Conservation (phyloP, 2,329 filamentous ascomycete species). For the Coniochaeta ligniaria region DNA sequence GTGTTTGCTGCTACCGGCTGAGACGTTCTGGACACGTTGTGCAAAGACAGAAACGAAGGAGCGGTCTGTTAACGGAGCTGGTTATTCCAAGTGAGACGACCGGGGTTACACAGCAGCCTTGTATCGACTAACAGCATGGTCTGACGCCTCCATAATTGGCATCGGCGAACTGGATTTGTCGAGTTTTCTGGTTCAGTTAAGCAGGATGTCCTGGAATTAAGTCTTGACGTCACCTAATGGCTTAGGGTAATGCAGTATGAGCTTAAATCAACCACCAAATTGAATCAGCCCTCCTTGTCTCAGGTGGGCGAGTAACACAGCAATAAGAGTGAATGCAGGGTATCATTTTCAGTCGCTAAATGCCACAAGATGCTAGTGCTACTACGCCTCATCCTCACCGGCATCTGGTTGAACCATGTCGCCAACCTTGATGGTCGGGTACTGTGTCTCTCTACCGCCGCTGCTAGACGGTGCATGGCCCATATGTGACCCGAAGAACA, state of each 20-base stretch:
- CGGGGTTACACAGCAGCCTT: neutral
- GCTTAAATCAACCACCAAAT: neutral
- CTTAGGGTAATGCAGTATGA: neutral
- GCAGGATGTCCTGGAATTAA: neutral
- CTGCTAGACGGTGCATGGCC: slow-evolving; percentile 29
- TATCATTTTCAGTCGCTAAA: neutral
- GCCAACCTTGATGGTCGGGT: slow-evolving; percentile 42
- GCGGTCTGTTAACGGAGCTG: neutral
- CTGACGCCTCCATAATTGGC: neutral
- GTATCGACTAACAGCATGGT: neutral
- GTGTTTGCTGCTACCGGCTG: neutral
- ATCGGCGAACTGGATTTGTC: neutral
- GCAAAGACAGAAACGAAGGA: neutral
- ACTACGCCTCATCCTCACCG: neutral
- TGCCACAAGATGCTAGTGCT: neutral
- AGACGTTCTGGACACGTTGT: neutral
- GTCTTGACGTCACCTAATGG: neutral
- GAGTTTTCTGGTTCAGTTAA: neutral
- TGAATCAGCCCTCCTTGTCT: no score
- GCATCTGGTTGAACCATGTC: slow-evolving; percentile 23
- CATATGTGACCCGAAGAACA: slow-evolving; percentile 85
- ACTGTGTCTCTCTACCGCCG: slow-evolving; percentile 18
- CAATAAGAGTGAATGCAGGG: neutral
- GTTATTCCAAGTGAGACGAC: neutral
- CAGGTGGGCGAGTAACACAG: no score